Evolutionary conservation across 2,329 filamentous ascomycete genomes (phyloP).

Genomic region (Parastagonospora avenae): DNA sequence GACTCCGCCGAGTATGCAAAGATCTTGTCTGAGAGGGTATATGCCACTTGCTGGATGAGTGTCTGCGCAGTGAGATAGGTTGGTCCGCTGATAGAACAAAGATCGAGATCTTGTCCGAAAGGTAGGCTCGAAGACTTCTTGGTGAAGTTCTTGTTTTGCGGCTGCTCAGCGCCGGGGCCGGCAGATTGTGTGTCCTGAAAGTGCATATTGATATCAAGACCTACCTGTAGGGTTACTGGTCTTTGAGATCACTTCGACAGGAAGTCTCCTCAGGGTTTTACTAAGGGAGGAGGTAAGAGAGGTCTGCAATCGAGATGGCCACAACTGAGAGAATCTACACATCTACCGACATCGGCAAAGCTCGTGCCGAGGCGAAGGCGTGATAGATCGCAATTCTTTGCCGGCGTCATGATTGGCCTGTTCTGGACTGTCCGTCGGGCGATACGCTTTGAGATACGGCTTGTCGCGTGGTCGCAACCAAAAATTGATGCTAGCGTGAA

Average conservation of each 20-base stretch:
- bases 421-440: conserved; percentile 23
- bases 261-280: conserved; percentile 5
- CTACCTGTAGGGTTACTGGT: conserved; percentile 14
- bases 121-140: conserved; percentile 57
- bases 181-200: conserved; percentile 45
- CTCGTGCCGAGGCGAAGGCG: conserved; percentile 26
- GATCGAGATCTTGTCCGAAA: conserved; percentile 57
- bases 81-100: conserved; percentile 74
- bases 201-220: conserved; percentile 38
- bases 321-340: conserved; percentile 19
- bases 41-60: conserved; percentile 94
- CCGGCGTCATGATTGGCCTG: conserved; percentile 36
- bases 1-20: conserved; percentile 95
- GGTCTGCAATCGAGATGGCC: conserved; percentile 10
- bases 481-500: conserved; percentile 37
- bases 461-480: conserved; percentile 30
- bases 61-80: conserved; percentile 93
- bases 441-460: conserved; percentile 32
- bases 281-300: conserved; percentile 13
- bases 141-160: conserved; percentile 40
- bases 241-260: neutral
- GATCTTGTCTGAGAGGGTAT: conserved; percentile 93
- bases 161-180: conserved; percentile 42
- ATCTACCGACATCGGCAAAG: conserved; percentile 37
- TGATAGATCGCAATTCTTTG: conserved; percentile 24